phyloP scores from a whole-genome alignment of 139 green algal species.

The Auxenochlorella pyrenoidosa region DNA sequence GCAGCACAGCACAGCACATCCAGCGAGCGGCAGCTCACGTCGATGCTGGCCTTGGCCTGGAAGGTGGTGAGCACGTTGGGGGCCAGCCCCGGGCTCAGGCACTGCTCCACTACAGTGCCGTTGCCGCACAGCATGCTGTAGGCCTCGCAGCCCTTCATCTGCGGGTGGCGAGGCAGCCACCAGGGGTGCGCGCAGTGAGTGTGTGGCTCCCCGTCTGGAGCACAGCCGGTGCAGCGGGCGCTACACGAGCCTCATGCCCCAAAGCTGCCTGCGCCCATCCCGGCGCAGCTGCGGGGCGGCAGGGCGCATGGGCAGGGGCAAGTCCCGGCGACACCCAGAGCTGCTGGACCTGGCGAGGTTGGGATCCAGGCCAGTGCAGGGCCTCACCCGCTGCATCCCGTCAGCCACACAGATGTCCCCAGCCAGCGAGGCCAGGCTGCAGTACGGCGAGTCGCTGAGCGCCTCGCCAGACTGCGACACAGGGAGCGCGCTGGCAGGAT shows the following conservation, averaged over 20 bases:
- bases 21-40: slow-evolving; percentile 3
- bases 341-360: no score
- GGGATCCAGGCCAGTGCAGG: no score
- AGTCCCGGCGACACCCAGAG: no score
- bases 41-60: slow-evolving; percentile 5
- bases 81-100: not conserved
- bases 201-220: no score
- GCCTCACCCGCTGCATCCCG: slow-evolving; percentile 20
- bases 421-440: slow-evolving; percentile 18
- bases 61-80: slow-evolving; percentile 25
- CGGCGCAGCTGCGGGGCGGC: no score
- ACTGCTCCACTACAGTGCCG: slow-evolving; percentile 38
- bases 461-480: slow-evolving; percentile 20
- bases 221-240: no score
- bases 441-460: not conserved
- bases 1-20: not conserved
- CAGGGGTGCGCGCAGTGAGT: not conserved
- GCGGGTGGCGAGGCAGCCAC: not conserved
- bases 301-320: no score
- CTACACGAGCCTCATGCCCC: no score
- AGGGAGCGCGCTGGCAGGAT: not conserved
- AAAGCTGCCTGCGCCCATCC: no score
- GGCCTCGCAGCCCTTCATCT: slow-evolving; percentile 39
- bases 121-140: slow-evolving; percentile 31
- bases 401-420: slow-evolving; percentile 33